Base-by-base conservation (phyloP, 495 filamentous ascomycete species). In the Arthonia radiata region DNA sequence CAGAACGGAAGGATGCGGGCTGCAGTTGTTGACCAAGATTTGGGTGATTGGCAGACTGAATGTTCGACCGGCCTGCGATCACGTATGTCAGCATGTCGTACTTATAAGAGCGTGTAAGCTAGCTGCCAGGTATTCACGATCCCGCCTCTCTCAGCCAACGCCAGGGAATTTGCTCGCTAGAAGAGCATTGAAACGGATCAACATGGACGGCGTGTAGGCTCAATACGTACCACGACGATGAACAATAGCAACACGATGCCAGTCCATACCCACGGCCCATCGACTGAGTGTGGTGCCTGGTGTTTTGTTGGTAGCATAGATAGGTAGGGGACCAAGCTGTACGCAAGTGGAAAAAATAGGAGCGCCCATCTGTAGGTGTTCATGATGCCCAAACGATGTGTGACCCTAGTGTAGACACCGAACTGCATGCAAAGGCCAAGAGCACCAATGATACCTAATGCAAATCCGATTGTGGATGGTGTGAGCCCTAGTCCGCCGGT, bases 401-500 rank as follows among this genome's bases (percentile, higher is more conserved):
- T 60, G 13, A 78, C 38, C 2, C 46, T 46, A 1, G 73, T 71
- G 42, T 80, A 81, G 29, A 81, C 37, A 29, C 73, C 59, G 3
- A 77, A 56, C 39, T 80, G 73, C 1, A 78, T 40, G 9, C 64
- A 47, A 13, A 82, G 66, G 5, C 72, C 71, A 22, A 71, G 59
- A 33, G 71, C 38, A 3, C 73, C 75, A 18, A 76, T 67, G n/a
- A 65, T 50, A 0, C 68, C 64, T 2, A 77, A 64, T 23, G 69
- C 70, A 22, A 71, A 36, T 12, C 75, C 76, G 30, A 82, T 71
- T 1, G 57, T 60, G 0, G 61, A 49, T 1, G 75, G 65, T n/a
- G 60, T 51, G 3, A 81, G 48, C 4, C 68, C 74, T 4, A 83
- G 54, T 0, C 76, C 76, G 28, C 76, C 76, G 11, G 60, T 59